Percentiles rank a stretch among this genome's conserved stretches.
Evolutionary conservation across 352 stramenopile genomes (phyloP).

Genomic region (Aphanomyces invadans): DNA sequence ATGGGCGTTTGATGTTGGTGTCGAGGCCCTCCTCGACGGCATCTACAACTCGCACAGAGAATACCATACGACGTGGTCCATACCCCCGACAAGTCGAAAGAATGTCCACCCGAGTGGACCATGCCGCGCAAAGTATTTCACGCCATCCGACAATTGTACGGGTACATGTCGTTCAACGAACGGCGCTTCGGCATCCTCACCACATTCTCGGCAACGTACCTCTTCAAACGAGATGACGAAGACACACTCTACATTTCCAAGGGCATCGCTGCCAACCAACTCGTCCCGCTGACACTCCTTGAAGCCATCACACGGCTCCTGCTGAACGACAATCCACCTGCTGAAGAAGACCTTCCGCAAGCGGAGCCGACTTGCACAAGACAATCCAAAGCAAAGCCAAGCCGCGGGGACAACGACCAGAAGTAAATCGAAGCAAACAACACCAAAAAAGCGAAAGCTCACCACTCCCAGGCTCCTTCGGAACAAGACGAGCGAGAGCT

Average conservation of each 20-base stretch:
- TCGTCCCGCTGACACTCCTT: background rate
- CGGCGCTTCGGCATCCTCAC: background rate
- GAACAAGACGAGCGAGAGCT: background rate
- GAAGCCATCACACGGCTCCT: background rate
- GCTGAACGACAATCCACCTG: background rate
- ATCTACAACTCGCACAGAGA: conserved; percentile 2
- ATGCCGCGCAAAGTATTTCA: background rate
- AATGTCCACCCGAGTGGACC: background rate
- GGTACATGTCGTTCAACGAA: background rate
- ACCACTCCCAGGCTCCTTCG: background rate
- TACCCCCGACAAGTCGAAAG: background rate
- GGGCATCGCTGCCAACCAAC: background rate
- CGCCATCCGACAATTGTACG: background rate
- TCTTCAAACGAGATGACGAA: background rate
- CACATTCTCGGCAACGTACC: background rate
- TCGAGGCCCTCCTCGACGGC: background rate
- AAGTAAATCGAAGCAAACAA: background rate
- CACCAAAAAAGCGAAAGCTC: background rate
- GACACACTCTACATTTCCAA: background rate
- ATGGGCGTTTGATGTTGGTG: background rate
- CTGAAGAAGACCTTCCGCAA: background rate
- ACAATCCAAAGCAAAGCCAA: background rate
- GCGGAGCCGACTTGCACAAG: background rate
- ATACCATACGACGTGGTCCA: background rate
- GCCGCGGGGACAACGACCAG: background rate